Base-by-base conservation (phyloP, 1,139 yeast species). In the Hyphopichia wangnamkhiaoensis region DNA sequence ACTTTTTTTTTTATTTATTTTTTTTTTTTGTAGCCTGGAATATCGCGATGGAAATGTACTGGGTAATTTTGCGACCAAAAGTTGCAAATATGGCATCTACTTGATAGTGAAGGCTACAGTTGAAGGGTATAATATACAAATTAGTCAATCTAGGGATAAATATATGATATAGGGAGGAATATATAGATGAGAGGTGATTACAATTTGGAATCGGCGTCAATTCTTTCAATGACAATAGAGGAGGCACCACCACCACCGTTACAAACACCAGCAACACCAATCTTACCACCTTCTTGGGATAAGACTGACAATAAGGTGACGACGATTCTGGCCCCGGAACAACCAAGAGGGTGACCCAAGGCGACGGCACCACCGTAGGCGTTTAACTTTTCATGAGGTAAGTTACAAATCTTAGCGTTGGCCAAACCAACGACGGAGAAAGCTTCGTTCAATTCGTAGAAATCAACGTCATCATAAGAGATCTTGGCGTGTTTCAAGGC, bases 231-330 rank as follows among this genome's bases (percentile, higher is more conserved):
- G 28, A 61, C 59, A 47, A 61, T 51, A 10, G 65, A 49, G 26
- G 95, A 84, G 42, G 97, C 98, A 63, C 98, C 98, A 63, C 98
- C 98, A 58, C 98, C 98, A 74, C 98, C 98, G 67, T 93, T 93
- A 77, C 98, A 93, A 62, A 93, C 84, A 64, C 88, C 96, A 55
- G 96, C 96, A 51, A 81, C 89, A 63, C 98, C 98, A 53, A 82
- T 68, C 72, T 84, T 89, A 59, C 97, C 98, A 45, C 76, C 76
- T 67, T 84, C 93, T 70, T 90, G 96, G 32, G 68, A 53, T 60
- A 93, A 78, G 12, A 90, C 84, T 41, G 85, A 78, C 46, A 82
- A 63, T 65, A 93, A 76, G 34, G 98, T 93, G 51, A 87, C 89
- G 43, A 91, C 79, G 57, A 93, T 80, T 74, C 98, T 84, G 33